These are phyloP conservation scores for Cercospora citrullina DNA, from an alignment of 2,329 filamentous ascomycete genomes.

Conservation along the genomic window DNA sequence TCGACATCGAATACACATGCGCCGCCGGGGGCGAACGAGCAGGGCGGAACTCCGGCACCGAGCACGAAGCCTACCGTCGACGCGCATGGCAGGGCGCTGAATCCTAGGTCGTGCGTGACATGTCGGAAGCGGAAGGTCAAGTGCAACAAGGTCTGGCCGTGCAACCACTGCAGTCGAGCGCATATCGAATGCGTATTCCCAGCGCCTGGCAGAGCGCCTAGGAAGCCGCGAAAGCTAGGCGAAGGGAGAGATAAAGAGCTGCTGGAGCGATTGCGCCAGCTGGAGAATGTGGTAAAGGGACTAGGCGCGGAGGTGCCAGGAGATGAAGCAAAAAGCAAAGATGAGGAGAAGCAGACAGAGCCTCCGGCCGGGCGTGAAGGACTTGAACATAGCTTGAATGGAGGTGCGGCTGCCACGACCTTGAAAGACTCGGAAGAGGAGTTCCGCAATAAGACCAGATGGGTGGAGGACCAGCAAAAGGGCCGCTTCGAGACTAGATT, in stretches of 20 bases:
- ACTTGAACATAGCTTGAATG: background rate
- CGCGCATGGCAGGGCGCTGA: slow-evolving; percentile 38
- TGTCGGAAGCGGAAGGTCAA: slow-evolving; percentile 66
- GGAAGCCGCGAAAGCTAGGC: slow-evolving; percentile 66
- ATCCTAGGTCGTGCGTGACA: slow-evolving; percentile 52
- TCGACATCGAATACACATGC: slow-evolving; percentile 11
- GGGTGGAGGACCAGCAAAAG: slow-evolving; percentile 32
- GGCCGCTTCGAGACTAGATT: slow-evolving; percentile 51
- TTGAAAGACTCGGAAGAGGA: slow-evolving; percentile 19
- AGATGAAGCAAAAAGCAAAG: slow-evolving; percentile 8
- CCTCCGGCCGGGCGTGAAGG: background rate
- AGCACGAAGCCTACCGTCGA: slow-evolving; percentile 30
- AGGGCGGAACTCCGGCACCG: slow-evolving; percentile 10
- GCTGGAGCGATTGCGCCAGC: slow-evolving; percentile 67
- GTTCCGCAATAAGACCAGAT: slow-evolving; percentile 29
- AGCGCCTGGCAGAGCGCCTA: slow-evolving; percentile 69
- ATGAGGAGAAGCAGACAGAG: background rate
- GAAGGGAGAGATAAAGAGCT: slow-evolving; percentile 62
- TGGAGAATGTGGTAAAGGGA: slow-evolving; percentile 72
- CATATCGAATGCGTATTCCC: slow-evolving; percentile 73
- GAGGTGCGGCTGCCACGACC: background rate
- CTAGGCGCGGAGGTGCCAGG: slow-evolving; percentile 50
- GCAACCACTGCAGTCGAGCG: slow-evolving; percentile 71
- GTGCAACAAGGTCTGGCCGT: slow-evolving; percentile 76
- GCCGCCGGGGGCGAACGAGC: slow-evolving; percentile 1